Evolutionary conservation across 768 basidiomycete species (phyloP).

Genomic region (Tulasnella sp.): DNA sequence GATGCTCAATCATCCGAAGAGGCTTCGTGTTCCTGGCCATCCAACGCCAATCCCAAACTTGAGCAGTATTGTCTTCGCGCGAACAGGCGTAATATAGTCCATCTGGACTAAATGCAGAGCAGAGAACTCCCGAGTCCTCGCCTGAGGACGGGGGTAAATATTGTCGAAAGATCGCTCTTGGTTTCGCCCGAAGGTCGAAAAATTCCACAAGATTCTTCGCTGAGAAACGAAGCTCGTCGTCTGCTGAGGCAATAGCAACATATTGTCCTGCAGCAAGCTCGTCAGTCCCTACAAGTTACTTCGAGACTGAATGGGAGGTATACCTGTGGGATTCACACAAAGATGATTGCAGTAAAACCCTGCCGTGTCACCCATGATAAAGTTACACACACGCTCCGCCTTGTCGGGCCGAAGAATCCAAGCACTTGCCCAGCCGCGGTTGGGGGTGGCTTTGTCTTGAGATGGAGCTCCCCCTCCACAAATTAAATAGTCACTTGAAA

Average conservation of each 20-base stretch:
- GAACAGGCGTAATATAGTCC: constrained; percentile 11
- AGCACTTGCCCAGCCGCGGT: background rate
- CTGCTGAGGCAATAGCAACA: constrained; percentile 1
- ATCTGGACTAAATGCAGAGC: constrained; percentile 13
- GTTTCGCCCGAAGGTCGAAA: background rate
- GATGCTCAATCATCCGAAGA: background rate
- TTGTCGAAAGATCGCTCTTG: background rate
- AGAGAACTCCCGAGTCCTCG: background rate
- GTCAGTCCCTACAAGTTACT: background rate
- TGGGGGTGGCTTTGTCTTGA: background rate
- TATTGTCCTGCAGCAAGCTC: background rate
- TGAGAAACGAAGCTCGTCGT: background rate
- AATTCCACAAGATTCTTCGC: background rate
- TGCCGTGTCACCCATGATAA: background rate
- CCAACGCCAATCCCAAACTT: constrained; percentile 18
- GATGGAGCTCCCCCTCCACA: background rate
- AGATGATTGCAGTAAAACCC: background rate
- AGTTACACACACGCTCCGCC: background rate
- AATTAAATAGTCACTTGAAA: background rate
- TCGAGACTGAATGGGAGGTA: background rate
- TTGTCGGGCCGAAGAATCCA: constrained; percentile 4
- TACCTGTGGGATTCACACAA: constrained; percentile 7
- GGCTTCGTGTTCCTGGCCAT: constrained; percentile 1
- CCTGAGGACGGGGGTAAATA: background rate
- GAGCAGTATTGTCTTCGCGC: constrained; percentile 1